Base-by-base conservation (phyloP, 805 yeast species). In the Saccharomycopsis lassenensis region DNA sequence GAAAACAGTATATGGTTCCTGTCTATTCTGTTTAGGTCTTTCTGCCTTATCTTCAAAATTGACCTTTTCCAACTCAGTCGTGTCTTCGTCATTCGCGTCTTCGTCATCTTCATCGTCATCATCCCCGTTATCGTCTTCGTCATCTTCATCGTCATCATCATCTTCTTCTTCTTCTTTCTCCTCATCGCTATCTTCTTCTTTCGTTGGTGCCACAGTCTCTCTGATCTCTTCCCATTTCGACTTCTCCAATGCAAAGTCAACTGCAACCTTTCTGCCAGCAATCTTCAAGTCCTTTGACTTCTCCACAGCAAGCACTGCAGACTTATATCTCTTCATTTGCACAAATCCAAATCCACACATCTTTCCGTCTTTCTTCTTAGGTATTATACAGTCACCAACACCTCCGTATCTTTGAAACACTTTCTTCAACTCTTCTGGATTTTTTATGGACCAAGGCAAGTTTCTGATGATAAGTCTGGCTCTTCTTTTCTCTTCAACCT, bases 321-420 rank as follows among this genome's bases (percentile, higher is more conserved):
- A 74, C 20, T 71, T 59, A 44, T 74, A 66, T 50, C 79, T 83
- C 51, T 74, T 74, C 94, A 91, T 81, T 1, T 91, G 80, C 7
- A 91, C 86, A 56, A 91, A 91, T 0, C 86, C 98, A 68, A 89
- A 91, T 7, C 98, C 98, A 42, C 79, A 63, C 91, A 91, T 81
- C 54, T 72, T 77, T 11, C 95, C 95, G 33, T 85, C 93, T 32
- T 71, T 67, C 52, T 82, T 84, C 50, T 83, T 74, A 31, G 98
- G 98, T 47, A 91, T 84, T 47, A 75, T 74, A 0, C 89, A 94
- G 51, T 86, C 95, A 18, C 72, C 74, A 24, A 91, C 95, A 20
- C 81, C 77, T 35, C 98, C 98, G 53, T 62, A 91, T 50, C 74
- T 74, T 39, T 67, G 59, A 52, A 91, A 91, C 5, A 75, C 51